These are phyloP conservation scores for Melastoma candidum DNA, from an alignment of 441 rosid species.

Conservation along the genomic window DNA sequence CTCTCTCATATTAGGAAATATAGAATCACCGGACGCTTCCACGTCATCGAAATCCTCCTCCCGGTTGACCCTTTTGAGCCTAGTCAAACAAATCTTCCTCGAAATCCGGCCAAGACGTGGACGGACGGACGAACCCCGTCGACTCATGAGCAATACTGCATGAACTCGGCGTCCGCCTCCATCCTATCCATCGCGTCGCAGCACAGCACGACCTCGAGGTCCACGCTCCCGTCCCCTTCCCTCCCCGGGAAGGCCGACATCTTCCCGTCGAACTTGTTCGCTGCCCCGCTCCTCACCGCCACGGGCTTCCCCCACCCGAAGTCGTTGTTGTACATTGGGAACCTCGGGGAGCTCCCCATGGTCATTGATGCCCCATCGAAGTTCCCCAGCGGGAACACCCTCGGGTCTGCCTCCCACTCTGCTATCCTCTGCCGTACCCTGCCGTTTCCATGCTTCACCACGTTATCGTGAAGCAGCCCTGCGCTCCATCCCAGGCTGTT, in stretches of 20 bases:
- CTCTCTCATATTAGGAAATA: too few relatives aligned
- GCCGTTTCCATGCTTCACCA: conserved; percentile 51
- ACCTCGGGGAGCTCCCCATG: conserved; percentile 96
- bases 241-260: conserved; percentile 90
- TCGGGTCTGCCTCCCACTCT: conserved; percentile 67
- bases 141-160: conserved; percentile 36
- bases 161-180: conserved; percentile 59
- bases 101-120: too few relatives aligned
- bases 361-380: conserved; percentile 89
- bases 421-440: conserved; percentile 58
- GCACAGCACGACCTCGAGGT: conserved; percentile 80
- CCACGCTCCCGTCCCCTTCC: conserved; percentile 76
- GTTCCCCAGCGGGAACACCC: conserved; percentile 83
- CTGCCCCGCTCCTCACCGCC: conserved; percentile 81
- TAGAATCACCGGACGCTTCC: too few relatives aligned
- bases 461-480: conserved; percentile 55
- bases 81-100: too few relatives aligned
- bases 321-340: conserved; percentile 89
- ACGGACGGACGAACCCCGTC: too few relatives aligned
- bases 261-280: conserved; percentile 92
- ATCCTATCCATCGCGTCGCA: conserved; percentile 59
- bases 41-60: too few relatives aligned
- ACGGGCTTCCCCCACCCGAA: conserved; percentile 93
- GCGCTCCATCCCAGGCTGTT: conserved; percentile 57
- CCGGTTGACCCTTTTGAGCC: too few relatives aligned